These are phyloP conservation scores for Usnea hakonensis DNA, from an alignment of 495 filamentous ascomycete genomes.

Conservation along the genomic window DNA sequence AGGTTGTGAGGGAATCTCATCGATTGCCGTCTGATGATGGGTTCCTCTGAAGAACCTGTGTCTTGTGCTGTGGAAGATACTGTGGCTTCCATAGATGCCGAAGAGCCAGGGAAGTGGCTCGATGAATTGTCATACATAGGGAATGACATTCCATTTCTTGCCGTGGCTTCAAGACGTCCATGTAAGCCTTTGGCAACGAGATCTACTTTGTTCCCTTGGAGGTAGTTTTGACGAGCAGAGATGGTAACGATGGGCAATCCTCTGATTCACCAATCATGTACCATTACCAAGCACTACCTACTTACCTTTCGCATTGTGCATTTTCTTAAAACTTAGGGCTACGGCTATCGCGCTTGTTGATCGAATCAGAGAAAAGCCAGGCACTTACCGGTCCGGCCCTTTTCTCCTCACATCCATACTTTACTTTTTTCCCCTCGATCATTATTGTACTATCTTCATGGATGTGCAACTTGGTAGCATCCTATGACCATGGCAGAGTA, in stretches of 20 bases:
- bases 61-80: not conserved
- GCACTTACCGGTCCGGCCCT: not conserved
- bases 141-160: not conserved
- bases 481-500: too few relatives aligned
- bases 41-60: not conserved
- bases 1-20: not conserved
- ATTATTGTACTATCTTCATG: too few relatives aligned
- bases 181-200: too few relatives aligned
- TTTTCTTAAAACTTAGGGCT: too few relatives aligned
- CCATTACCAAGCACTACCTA: too few relatives aligned
- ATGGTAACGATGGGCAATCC: not conserved
- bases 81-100: not conserved
- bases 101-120: not conserved
- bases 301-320: too few relatives aligned
- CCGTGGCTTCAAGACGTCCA: not conserved
- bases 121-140: not conserved
- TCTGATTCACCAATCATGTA: too few relatives aligned
- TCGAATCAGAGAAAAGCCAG: not conserved
- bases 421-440: not conserved
- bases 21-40: constrained; percentile 6
- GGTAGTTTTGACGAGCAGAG: constrained; percentile 2
- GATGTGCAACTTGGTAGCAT: too few relatives aligned
- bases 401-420: not conserved
- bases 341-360: not conserved
- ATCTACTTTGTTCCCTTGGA: too few relatives aligned